Base-by-base conservation (phyloP, 1,284 basidiomycete species). In the Cyathus olla region DNA sequence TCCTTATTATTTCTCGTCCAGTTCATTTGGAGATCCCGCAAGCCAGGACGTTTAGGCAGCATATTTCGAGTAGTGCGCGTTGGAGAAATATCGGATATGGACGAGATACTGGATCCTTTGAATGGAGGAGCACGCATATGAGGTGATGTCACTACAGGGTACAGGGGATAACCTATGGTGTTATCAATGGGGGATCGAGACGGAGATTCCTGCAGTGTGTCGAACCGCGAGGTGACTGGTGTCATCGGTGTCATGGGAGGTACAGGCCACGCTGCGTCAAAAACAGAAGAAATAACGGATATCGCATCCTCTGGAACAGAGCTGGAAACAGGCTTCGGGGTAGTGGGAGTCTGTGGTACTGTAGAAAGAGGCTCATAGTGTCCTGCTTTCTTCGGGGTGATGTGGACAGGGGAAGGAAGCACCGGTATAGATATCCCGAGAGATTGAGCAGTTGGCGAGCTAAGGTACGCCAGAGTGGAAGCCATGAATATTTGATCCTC, bases 381-480 rank as follows among this genome's bases (percentile, higher is more conserved):
- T 46, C 9, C 19, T n/a, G 44, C 24, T 19, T 46, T 46, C 19
- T n/a, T 46, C 44, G 44, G 44, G 19, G 44, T 21, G 6, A 26
- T 46, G 44, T 21, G 19, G n/a, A 46, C 44, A 46, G 44, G 54
- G 15, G 54, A 24, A 31, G 54, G 42, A 3, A 71, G 24, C 5
- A 76, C 61, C 5, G 69, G 60, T 15, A 71, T 55, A 2, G 65
- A 57, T 22, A 80, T 69, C 19, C 81, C 81, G 2, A 82, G 72
- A 0, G 75, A 65, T 55, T 75, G 75, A 10, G 81, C 80, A 0
- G 77, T 70, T 3, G 81, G 78, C 11, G 78, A 81, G 21, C 73
- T 73, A n/a, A 83, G 70, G 64, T 87, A 87, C 21, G 76, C 75
- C 31, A 85, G 61, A 2, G 86, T 85, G 8, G 83, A 84, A n/a